Evolutionary conservation across 768 basidiomycete species (phyloP), one percentile per base, ranked within the genome.

Genomic region (Phaffia australis): DNA sequence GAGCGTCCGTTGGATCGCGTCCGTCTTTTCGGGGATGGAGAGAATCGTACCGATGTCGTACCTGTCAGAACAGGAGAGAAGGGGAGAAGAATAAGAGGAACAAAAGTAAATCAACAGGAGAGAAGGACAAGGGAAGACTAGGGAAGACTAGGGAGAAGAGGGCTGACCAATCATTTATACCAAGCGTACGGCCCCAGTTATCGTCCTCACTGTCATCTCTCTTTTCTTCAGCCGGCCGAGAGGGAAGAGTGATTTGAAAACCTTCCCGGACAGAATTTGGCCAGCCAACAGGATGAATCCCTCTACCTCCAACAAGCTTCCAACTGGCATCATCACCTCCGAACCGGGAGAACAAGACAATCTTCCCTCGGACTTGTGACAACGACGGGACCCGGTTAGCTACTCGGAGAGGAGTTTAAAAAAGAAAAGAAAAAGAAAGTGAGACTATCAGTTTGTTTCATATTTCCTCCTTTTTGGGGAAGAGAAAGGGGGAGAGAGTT

Each of bases 241-340:
- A 18, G 3, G 65, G 65, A 54, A 66, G n/a, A 1, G 15, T 8
- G 14, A 66, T 32, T n/a, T 81, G 78, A 73, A 95, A 97, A 0
- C 85, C 88, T 1, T 80, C 76, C 71, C 82, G 83, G 46, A 75
- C 78, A 70, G 84, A 88, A 76, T 95, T 85, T 0, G 89, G 90
- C 92, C 92, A 97, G 1, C 77, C 79, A 0, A 82, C 82, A 6
- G 92, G 90, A 71, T 90, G 88, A n/a, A 97, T 87, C 0, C 92
- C 92, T 69, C 91, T 77, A 2, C 85, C 87, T 60, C 86, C 83
- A 11, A 81, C 70, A 2, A 82, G 85, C 11, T 77, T 77, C 2
- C 84, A 58, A 3, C 42, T 70, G 21, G 68, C 70, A 4, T 35
- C 82, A 69, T 85, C 79, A 0, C 81, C 83, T 0, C 88, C 87